Evolutionary conservation across 257 asterid genomes (phyloP), one percentile per base, ranked within the genome.

Genomic region (Leonotis leonurus): DNA sequence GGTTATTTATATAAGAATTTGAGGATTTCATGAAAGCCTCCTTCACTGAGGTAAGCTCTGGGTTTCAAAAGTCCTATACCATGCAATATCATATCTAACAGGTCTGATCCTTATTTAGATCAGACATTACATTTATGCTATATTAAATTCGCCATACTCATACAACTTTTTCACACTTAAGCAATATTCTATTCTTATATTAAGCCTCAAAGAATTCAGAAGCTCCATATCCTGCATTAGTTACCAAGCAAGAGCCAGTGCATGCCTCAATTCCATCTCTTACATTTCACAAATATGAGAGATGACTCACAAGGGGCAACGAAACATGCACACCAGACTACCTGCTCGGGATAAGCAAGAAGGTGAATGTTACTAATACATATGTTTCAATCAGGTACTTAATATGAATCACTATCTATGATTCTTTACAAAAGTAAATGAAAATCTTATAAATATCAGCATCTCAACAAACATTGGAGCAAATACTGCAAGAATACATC

Each of bases 341-440:
- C 57, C 13, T 18, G 26, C 26, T 29, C 20, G n/a, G 46, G 11
- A 51, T 32, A 65, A 68, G 52, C 61, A 32, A 22, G 49, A 74
- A 57, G 49, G 26, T 13, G 39, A 57, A 50, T 16, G 48, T 14
- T 64, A 30, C 50, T 22, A 14, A 26, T 51, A 40, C 27, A 33
- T 17, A 40, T 36, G 29, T 66, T n/a, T 63, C 33, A 48, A 20
- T 32, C 55, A 62, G 64, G 49, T 35, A 33, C 48, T 32, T 17
- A 51, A 58, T 37, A 49, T 51, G 30, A 30, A 64, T 50, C n/a
- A n/a, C n/a, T n/a, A n/a, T n/a, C n/a, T n/a, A n/a, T n/a, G n/a
- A n/a, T n/a, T n/a, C n/a, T n/a, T n/a, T n/a, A n/a, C n/a, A n/a
- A n/a, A n/a, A n/a, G n/a, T n/a, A n/a, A n/a, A n/a, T n/a, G n/a